These are phyloP conservation scores for Oryza glumipatula DNA, from an alignment of 176 grass and related monocot species.

Conservation along the genomic window DNA sequence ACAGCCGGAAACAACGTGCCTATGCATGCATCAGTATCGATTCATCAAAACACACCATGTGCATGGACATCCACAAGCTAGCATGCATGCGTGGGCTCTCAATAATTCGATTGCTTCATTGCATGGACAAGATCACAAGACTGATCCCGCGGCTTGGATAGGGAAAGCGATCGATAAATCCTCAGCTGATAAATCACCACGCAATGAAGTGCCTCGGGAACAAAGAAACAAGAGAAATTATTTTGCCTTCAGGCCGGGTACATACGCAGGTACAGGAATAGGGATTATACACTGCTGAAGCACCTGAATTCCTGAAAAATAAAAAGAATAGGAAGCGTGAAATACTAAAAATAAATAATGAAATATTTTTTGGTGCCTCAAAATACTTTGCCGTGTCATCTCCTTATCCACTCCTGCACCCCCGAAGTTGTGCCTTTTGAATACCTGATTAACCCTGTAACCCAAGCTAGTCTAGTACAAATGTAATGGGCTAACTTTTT, in stretches of 20 bases:
- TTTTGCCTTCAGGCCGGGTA: background rate
- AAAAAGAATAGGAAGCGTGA: too few relatives aligned
- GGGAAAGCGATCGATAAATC: background rate
- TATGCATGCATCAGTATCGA: background rate
- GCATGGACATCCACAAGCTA: slow-evolving; percentile 31
- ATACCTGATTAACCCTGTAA: too few relatives aligned
- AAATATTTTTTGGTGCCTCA: background rate
- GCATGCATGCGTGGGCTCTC: background rate
- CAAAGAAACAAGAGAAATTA: slow-evolving; percentile 22
- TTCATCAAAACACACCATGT: slow-evolving; percentile 53
- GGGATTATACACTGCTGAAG: background rate
- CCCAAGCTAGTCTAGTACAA: too few relatives aligned
- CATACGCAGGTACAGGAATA: background rate
- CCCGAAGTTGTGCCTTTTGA: too few relatives aligned
- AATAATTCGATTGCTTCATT: slow-evolving; percentile 39
- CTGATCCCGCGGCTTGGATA: background rate
- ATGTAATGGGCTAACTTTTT: too few relatives aligned
- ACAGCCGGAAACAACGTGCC: slow-evolving; percentile 34
- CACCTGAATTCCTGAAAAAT: background rate
- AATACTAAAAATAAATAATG: background rate
- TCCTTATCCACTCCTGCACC: too few relatives aligned
- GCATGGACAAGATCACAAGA: slow-evolving; percentile 10
- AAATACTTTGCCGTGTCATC: background rate
- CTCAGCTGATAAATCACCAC: slow-evolving; percentile 4
- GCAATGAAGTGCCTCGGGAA: slow-evolving; percentile 26